Base-by-base conservation (phyloP, 495 filamentous ascomycete genomes). In the Penicillium roqueforti region DNA sequence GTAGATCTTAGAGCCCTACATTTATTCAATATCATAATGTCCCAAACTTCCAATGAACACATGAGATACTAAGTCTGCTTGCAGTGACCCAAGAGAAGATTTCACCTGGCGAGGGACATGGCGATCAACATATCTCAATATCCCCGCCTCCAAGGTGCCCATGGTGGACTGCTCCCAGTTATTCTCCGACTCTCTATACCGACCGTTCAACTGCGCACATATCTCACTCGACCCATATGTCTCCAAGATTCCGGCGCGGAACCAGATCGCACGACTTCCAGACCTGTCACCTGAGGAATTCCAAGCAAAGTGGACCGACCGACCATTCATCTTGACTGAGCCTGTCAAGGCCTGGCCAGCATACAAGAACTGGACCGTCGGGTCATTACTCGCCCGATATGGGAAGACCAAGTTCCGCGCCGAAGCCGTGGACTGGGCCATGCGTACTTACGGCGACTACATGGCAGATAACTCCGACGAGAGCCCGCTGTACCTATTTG, bases 401-500 rank as follows among this genome's bases (percentile, higher is more conserved):
- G 76, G 80, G 3, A 73, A 85, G 45, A 73, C 83, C 10, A 72
- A 74, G 31, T 97, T 98, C 70, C 82, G 89, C 39, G 93, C 92
- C 3, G 93, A 98, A 75, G 88, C 92, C 6, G 91, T 98, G 10
- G 89, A 96, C 64, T 98, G 93, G 93, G 77, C 85, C 1, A 78
- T 97, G 40, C 70, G 76, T 6, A 86, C 83, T 6, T 98, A 98
- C 68, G 75, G 83, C 25, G 77, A 86, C 42, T 98, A 98, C 67
- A 89, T 96, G 89, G 69, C 75, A 16, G 81, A 95, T 64, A 91
- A 78, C 69, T 71, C 72, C 22, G 93, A 98, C 54, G 93, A 98
- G 67, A 91, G 86, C 55, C 93, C 93, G 0, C 75, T 98, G 2
- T 98, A 97, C 63, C 79, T 98, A 19, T 98, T 98, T 62, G 93